Evolutionary conservation across 805 yeast species (phyloP).

Genomic region (Saccharomycopsis fodiens): DNA sequence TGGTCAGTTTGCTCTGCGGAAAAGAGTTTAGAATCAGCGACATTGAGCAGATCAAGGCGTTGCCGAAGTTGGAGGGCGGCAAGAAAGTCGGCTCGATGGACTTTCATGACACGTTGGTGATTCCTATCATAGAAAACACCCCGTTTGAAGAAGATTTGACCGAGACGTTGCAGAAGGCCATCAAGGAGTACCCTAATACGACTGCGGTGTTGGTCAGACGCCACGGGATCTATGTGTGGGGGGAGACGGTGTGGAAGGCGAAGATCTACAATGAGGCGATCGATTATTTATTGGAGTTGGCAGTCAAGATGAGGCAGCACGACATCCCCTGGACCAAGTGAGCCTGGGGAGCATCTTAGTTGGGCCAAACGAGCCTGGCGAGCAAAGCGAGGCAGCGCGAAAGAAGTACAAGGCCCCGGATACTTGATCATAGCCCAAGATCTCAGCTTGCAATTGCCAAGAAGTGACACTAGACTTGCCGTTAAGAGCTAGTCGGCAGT

Average conservation of each 20-base stretch:
- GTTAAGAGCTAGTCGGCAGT: no score
- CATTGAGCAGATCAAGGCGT: conserved; percentile 89
- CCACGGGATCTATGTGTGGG: conserved; percentile 98
- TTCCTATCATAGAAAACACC: conserved; percentile 88
- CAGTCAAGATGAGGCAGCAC: conserved; percentile 68
- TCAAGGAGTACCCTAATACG: conserved; percentile 63
- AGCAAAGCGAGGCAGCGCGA: no score
- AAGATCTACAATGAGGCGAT: conserved; percentile 89
- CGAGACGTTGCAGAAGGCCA: conserved; percentile 54
- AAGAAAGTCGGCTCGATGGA: conserved; percentile 50
- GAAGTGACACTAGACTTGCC: no score
- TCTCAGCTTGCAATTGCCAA: no score
- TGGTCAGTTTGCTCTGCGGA: conserved; percentile 64
- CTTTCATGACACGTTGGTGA: conserved; percentile 64
- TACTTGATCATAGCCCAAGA: no score
- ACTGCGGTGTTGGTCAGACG: conserved; percentile 86
- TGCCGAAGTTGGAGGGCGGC: conserved; percentile 51
- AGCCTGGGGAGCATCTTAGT: conserved; percentile 26
- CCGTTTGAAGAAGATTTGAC: conserved; percentile 83
- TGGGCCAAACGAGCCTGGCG: not conserved
- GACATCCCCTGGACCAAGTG: conserved; percentile 48
- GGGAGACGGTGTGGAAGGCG: conserved; percentile 85
- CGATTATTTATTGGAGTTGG: conserved; percentile 80
- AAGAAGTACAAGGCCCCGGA: no score
- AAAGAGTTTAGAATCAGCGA: conserved; percentile 68